Evolutionary conservation across 805 yeast genomes (phyloP), one percentile per base, ranked within the genome.

Genomic region (Suhomyces vadensis): DNA sequence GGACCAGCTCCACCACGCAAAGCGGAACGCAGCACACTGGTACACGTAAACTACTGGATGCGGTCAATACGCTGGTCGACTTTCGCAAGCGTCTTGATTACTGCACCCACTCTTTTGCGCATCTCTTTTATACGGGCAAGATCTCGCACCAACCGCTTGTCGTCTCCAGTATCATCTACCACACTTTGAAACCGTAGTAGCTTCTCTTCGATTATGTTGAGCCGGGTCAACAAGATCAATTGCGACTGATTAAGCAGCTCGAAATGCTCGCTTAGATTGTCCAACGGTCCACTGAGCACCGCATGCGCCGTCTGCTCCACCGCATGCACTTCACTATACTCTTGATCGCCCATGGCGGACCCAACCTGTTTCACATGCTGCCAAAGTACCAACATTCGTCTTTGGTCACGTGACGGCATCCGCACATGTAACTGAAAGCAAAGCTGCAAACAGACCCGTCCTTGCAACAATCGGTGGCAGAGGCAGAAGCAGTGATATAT

Each of bases 261-360:
- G 24, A 81, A 66, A 43, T 75, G 75, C 41, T 74, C 73, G 42
- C 77, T 72, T 19, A 81, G 60, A 4, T 61, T 64, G 33, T 81
- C 85, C 6, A 81, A 59, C 1, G 85, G 75, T 1, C 77, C 75
- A 24, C 81, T 81, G 6, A 81, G 55, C 1, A 81, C 57, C 7
- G 79, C 63, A 48, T 81, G 86, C 0, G 81, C 83, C 2, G 80
- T 72, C 22, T 80, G 64, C 48, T 81, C 87, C 35, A 81, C 71
- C 0, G 85, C 83, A 54, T 81, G 85, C 11, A 80, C 65, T 23
- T 75, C 74, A 25, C 20, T 38, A 25, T 38, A 38, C 10, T 37
- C 22, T n/a, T n/a, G n/a, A 11, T 23, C 27, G 9, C 33, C 33
- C 33, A 29, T 29, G 33, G 5, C 19, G 16, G n/a, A 17, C 33